phyloP scores from a whole-genome alignment of 768 basidiomycete genomes.

The Hydnum rufescens region DNA sequence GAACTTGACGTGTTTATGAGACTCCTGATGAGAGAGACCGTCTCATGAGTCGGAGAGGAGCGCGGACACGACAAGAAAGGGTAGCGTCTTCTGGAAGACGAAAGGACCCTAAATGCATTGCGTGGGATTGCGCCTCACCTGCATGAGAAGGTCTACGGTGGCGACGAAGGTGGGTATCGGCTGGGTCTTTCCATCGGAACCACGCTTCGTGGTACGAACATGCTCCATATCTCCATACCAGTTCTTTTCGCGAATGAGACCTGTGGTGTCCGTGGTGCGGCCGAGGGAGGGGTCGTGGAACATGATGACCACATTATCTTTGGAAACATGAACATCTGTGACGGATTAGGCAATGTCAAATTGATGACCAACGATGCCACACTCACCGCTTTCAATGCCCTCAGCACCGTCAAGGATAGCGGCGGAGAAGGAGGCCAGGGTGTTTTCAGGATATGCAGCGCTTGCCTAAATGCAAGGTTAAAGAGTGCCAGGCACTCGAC shows the following conservation, averaged over 20 bases:
- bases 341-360: not conserved
- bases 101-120: too few relatives aligned
- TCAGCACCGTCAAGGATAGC: slow-evolving; percentile 61
- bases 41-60: too few relatives aligned
- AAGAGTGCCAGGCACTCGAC: not conserved
- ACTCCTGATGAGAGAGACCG: slow-evolving; percentile 49
- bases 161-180: slow-evolving; percentile 79
- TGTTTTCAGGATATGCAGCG: slow-evolving; percentile 79
- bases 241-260: slow-evolving; percentile 37
- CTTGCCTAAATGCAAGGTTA: slow-evolving; percentile 33
- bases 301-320: slow-evolving; percentile 76
- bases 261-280: slow-evolving; percentile 55
- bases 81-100: not conserved
- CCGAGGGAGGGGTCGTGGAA: slow-evolving; percentile 81
- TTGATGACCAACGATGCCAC: not conserved
- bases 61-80: too few relatives aligned
- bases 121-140: not conserved
- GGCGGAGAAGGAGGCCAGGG: slow-evolving; percentile 77
- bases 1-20: slow-evolving; percentile 19
- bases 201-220: slow-evolving; percentile 51
- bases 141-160: slow-evolving; percentile 27
- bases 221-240: slow-evolving; percentile 56
- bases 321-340: slow-evolving; percentile 93
- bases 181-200: slow-evolving; percentile 35
- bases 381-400: slow-evolving; percentile 78